Evolutionary conservation across 2,329 filamentous ascomycete species (phyloP).

Genomic region (Botrytis deweyae): DNA sequence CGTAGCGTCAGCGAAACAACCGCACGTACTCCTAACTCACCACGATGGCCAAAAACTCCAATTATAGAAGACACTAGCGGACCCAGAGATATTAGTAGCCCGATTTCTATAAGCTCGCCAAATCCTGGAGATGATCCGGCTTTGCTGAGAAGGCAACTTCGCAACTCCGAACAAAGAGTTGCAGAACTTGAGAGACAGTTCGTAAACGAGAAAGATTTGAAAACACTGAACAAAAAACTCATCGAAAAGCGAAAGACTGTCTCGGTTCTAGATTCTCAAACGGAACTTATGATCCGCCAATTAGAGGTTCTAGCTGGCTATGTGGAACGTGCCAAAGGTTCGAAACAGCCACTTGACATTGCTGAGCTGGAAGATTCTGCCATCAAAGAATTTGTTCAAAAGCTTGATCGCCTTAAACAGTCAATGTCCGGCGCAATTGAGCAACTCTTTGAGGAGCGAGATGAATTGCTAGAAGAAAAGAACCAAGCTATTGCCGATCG

Average conservation of each 20-base stretch:
- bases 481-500: constrained; percentile 79
- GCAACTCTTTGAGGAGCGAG: constrained; percentile 67
- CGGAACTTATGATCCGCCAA: constrained; percentile 92
- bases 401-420: constrained; percentile 60
- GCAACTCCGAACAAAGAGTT: constrained; percentile 79
- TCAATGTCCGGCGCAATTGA: constrained; percentile 58
- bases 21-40: constrained; percentile 61
- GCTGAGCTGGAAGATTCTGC: constrained; percentile 82
- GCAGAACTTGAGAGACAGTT: constrained; percentile 84
- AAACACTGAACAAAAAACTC: constrained; percentile 78
- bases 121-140: constrained; percentile 63
- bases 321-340: constrained; percentile 81
- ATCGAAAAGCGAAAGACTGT: constrained; percentile 95
- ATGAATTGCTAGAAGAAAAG: constrained; percentile 82
- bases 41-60: constrained; percentile 68
- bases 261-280: constrained; percentile 88
- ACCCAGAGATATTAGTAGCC: constrained; percentile 67
- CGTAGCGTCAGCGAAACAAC: constrained; percentile 69
- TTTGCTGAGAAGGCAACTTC: constrained; percentile 71
- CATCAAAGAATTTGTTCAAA: constrained; percentile 86
- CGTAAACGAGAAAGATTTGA: constrained; percentile 50
- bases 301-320: constrained; percentile 87
- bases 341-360: constrained; percentile 75
- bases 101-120: constrained; percentile 59
- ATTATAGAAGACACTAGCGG: constrained; percentile 53